Evolutionary conservation across 1,284 basidiomycete genomes (phyloP).

Genomic region (Singerocomus rubriflavus): DNA sequence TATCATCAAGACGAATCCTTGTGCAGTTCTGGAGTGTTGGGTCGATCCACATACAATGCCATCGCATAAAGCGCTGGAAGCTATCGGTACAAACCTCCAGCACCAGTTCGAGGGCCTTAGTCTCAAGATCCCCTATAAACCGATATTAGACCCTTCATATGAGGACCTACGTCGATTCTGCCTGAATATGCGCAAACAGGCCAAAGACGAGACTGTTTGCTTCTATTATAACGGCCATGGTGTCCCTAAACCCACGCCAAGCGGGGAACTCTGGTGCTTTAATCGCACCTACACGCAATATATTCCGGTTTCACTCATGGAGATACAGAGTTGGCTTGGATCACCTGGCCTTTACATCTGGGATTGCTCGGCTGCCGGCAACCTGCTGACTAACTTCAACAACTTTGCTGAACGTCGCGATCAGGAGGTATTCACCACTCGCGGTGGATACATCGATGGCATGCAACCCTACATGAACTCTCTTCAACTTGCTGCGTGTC

Average conservation of each 20-base stretch:
- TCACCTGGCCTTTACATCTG: constrained; percentile 98
- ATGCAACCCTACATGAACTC: constrained; percentile 81
- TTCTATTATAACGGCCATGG: constrained; percentile 99
- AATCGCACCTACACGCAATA: constrained; percentile 98
- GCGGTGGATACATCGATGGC: constrained; percentile 60
- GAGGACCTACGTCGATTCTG: constrained; percentile 94
- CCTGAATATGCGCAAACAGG: constrained; percentile 78
- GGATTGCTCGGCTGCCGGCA: constrained; percentile 97
- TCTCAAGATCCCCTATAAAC: constrained; percentile 87
- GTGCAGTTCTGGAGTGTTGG: constrained; percentile 96
- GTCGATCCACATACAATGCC: constrained; percentile 92
- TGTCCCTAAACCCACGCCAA: constrained; percentile 94
- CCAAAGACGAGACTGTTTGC: constrained; percentile 91
- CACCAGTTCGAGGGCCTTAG: constrained; percentile 97
- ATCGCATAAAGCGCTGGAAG: constrained; percentile 84
- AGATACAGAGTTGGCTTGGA: constrained; percentile 89
- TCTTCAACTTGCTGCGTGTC: constrained; percentile 94
- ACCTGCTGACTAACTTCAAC: constrained; percentile 91
- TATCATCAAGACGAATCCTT: constrained; percentile 95
- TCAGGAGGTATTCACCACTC: constrained; percentile 63
- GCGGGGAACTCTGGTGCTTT: constrained; percentile 99
- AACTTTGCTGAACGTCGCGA: constrained; percentile 85
- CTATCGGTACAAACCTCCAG: constrained; percentile 88
- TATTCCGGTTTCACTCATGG: constrained; percentile 93
- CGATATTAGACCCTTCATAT: constrained; percentile 91